Base-by-base conservation (phyloP, 352 stramenopile genomes). In the Phytophthora macrochlamydospora region DNA sequence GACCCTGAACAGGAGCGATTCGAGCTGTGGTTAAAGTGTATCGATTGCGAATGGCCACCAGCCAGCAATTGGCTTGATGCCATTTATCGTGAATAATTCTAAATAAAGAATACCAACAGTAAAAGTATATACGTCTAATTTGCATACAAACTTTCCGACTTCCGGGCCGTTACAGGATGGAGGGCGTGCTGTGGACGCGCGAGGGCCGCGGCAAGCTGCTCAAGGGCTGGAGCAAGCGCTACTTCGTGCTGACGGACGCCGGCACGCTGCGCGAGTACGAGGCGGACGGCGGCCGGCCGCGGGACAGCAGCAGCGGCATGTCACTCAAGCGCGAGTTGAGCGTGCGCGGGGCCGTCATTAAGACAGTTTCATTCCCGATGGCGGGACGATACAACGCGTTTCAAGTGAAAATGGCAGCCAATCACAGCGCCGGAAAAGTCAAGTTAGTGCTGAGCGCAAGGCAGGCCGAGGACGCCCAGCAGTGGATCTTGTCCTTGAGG, bases 221-320 rank as follows among this genome's bases (percentile, higher is more conserved):
- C 28, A 77, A 73, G 55, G 71, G 69, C 58, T 93, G 85, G 85
- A 72, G 86, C 62, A 89, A 90, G 73, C 79, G 81, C 48, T 91
- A 93, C 62, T 76, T 87, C 51, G 76, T 90, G 42, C 69, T 93
- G 28, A 71, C 75, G 0, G 58, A 75, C n/a, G 53, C 66, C n/a
- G 79, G 81, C 1, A 51, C 68, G 49, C 54, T 91, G 4, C 75
- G 75, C 7, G 85, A 91, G 65, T 91, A 86, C 61, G 56, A n/a
- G n/a, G n/a, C n/a, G n/a, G n/a, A n/a, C n/a, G n/a, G n/a, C n/a
- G 71, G 7, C 69, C 75, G 18, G 69, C 71, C 52, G 46, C 58
- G 35, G 24, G 48, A 43, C 14, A 49, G 14, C 37, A 69, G 51
- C 56, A 87, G 71, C 49, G 78, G 81, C 56, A 84, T 90, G 75